phyloP scores from a whole-genome alignment of 345 rosid species.

The Pugionium cornutum region DNA sequence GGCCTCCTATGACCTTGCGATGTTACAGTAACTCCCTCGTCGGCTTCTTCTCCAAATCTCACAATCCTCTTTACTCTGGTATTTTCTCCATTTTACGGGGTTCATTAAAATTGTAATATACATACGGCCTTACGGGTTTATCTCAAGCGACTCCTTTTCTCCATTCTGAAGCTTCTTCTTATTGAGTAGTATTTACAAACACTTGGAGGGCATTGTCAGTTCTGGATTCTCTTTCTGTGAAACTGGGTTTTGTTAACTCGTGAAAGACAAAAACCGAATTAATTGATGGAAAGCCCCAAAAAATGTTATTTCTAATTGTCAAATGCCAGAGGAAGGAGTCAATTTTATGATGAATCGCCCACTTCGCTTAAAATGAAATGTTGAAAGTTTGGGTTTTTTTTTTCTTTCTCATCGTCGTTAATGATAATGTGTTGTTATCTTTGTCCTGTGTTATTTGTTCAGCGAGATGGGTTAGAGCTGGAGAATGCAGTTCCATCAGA shows the following conservation, averaged over 20 bases:
- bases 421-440: conserved; percentile 2
- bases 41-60: conserved; percentile 42
- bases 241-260: background rate
- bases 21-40: conserved; percentile 36
- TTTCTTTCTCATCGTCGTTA: conserved; percentile 2
- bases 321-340: background rate
- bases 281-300: background rate
- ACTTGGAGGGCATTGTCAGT: conserved; percentile 17
- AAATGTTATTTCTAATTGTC: background rate
- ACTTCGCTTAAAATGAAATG: background rate
- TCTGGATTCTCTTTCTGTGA: conserved; percentile 1
- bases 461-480: conserved; percentile 50
- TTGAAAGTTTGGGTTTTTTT: conserved; percentile 14
- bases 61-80: conserved; percentile 42
- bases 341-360: background rate
- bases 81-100: background rate
- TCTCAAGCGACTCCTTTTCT: background rate
- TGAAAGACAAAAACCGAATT: background rate
- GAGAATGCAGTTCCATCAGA: conserved; percentile 42
- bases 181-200: conserved; percentile 41
- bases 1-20: conserved; percentile 45
- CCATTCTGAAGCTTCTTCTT: background rate
- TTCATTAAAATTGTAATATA: background rate
- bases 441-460: conserved; percentile 16
- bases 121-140: background rate